Evolutionary conservation across 1,284 basidiomycete species (phyloP), one percentile per base, ranked within the genome.

Genomic region (Malassezia arunalokei): DNA sequence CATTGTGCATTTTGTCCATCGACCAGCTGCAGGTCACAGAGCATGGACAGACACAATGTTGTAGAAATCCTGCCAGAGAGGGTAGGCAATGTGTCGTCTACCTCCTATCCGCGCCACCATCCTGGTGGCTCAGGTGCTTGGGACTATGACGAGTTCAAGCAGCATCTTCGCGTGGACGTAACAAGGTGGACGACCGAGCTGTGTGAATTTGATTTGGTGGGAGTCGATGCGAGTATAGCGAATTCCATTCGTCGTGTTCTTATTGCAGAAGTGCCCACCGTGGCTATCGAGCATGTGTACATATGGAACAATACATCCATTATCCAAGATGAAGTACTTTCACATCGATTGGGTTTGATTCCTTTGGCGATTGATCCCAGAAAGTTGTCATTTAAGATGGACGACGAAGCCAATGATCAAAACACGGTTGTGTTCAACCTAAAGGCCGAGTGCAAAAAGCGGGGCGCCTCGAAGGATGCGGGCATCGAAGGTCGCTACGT

Each of bases 281-380:
- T 98, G 11, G 86, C 86, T n/a, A 85, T 96, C 54, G 92, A 98
- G 72, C 79, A 85, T 59, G 87, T 89, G 7, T 98, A 90, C 74
- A 79, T 94, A 2, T 95, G 84, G 82, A 86, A 95, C 77, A 99
- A 98, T 75, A 96, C 88, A 0, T 84, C 83, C 2, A 87, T 98
- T 64, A 83, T 98, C 54, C 87, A 85, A 51, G 92, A 98, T 72
- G 92, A 98, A 75, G 84, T 98, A 1, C 79, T 98, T 12, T 81
- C 88, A 1, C 90, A 95, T 56, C 82, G 92, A 30, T 73, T 98
- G 1, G 92, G 94, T 9, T 79, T 98, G 12, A 78, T 98, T 2
- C 94, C 92, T 5, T 77, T 98, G 38, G 84, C 85, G 58, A 79
- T 94, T 47, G 86, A 96, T 71, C 91, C 94, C 0, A 76, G 80